These are phyloP conservation scores for Dactylorhiza incarnata DNA, from an alignment of 106 monocot species.

Conservation along the genomic window DNA sequence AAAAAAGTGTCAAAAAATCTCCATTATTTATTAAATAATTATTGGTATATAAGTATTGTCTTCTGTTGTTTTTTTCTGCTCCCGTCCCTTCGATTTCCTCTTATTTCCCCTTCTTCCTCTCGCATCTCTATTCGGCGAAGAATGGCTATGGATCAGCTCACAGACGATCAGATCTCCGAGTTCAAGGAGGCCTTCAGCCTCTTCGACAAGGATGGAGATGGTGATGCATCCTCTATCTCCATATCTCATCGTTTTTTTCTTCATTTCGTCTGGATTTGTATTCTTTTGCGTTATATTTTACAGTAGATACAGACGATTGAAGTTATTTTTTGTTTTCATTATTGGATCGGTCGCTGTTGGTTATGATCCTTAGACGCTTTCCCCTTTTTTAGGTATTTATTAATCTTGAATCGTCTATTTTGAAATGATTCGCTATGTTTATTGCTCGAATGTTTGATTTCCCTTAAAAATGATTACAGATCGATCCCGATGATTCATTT, in stretches of 20 bases:
- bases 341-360: background rate
- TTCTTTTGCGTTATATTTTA: background rate
- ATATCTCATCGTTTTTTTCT: background rate
- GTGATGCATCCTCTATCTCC: conserved; percentile 16
- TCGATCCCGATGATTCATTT: background rate
- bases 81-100: conserved; percentile 1
- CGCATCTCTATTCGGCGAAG: background rate
- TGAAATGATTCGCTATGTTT: background rate
- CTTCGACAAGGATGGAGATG: conserved; percentile 75
- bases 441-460: background rate
- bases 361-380: background rate
- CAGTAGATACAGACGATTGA: background rate
- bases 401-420: background rate
- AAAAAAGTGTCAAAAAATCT: too few relatives aligned
- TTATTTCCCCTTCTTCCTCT: background rate
- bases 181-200: conserved; percentile 85
- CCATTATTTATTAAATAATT: too few relatives aligned
- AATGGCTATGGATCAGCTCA: conserved; percentile 55
- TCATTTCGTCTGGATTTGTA: background rate
- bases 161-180: conserved; percentile 66
- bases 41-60: too few relatives aligned
- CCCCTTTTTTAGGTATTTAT: background rate
- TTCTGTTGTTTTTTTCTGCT: background rate
- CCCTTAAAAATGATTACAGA: too few relatives aligned
- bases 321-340: background rate